These are phyloP conservation scores for Aspergillus sparsus DNA, from an alignment of 495 filamentous ascomycete genomes.

Conservation along the genomic window DNA sequence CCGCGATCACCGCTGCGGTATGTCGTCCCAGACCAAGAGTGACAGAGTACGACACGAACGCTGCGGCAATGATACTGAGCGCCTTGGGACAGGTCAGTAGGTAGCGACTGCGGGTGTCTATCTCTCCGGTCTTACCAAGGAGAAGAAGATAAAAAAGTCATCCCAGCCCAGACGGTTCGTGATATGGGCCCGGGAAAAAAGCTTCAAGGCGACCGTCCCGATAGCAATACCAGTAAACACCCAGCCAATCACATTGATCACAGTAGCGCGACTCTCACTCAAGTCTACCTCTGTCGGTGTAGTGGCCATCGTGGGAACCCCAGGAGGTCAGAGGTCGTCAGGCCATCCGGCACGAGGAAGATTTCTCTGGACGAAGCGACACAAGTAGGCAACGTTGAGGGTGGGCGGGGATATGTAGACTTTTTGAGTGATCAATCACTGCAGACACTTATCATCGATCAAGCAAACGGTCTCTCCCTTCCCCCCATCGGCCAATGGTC, in stretches of 20 bases:
- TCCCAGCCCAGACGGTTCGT: constrained; percentile 16
- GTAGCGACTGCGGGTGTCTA: not conserved
- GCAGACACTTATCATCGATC: too few species aligned
- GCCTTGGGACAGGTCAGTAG: constrained; percentile 6
- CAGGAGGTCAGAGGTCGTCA: too few species aligned
- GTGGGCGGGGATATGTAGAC: too few species aligned
- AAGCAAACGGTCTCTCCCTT: too few species aligned
- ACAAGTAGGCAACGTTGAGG: too few species aligned
- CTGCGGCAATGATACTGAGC: constrained; percentile 29
- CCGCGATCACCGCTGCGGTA: constrained; percentile 25
- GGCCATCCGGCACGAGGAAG: too few species aligned
- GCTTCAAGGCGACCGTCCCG: constrained; percentile 21
- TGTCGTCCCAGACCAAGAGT: constrained; percentile 28
- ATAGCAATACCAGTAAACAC: constrained; percentile 27
- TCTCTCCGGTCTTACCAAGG: constrained; percentile 17
- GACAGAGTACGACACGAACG: constrained; percentile 26
- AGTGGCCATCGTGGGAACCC: too few species aligned
- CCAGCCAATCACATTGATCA: constrained; percentile 26
- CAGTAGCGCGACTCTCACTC: constrained; percentile 15
- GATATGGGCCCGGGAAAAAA: not conserved
- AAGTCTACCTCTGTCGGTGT: constrained; percentile 22
- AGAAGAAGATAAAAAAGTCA: constrained; percentile 33
- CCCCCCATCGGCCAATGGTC: too few species aligned
- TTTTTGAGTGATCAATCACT: too few species aligned
- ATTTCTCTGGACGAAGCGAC: too few species aligned